These are phyloP conservation scores for Phytophthora idaei DNA, from an alignment of 352 stramenopile genomes.

Conservation along the genomic window DNA sequence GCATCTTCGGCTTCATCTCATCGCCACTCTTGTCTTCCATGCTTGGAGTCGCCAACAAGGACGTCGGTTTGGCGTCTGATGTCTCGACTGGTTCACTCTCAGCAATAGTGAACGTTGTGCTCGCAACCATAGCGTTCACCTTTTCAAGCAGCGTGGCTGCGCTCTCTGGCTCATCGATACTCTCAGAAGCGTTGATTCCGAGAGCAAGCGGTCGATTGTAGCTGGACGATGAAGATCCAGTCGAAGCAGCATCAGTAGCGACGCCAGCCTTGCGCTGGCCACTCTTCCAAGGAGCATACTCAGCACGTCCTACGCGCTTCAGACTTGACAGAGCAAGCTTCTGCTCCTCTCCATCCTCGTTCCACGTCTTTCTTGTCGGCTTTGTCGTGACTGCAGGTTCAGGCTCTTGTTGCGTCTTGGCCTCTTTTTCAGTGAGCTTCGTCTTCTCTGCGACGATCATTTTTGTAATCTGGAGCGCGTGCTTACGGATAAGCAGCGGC, in stretches of 20 bases:
- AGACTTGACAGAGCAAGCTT: constrained; percentile 22
- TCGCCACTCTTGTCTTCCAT: constrained; percentile 15
- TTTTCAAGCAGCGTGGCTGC: constrained; percentile 43
- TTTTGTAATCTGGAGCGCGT: constrained; percentile 71
- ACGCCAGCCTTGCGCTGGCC: constrained; percentile 62
- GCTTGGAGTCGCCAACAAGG: constrained; percentile 7
- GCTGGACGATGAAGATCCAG: constrained; percentile 16
- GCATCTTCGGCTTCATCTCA: constrained; percentile 33
- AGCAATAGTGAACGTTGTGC: constrained; percentile 59
- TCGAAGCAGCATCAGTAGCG: constrained; percentile 10
- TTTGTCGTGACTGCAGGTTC: constrained; percentile 6
- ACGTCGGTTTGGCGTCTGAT: constrained; percentile 1
- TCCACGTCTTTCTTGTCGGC: constrained; percentile 43
- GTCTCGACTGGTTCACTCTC: constrained; percentile 43
- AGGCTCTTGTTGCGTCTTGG: constrained; percentile 20
- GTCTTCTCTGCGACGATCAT: constrained; percentile 66
- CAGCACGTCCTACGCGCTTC: constrained; percentile 48
- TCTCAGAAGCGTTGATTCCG: constrained; percentile 13
- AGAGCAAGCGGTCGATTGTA: constrained; percentile 26
- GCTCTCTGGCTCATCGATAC: constrained; percentile 13
- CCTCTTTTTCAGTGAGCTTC: constrained; percentile 43
- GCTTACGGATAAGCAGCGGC: constrained; percentile 75
- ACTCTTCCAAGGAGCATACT: constrained; percentile 63
- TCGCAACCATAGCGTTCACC: constrained; percentile 64
- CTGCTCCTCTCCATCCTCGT: constrained; percentile 38